phyloP scores from a whole-genome alignment of 805 yeast genomes.

The Wickerhamomyces alni region DNA sequence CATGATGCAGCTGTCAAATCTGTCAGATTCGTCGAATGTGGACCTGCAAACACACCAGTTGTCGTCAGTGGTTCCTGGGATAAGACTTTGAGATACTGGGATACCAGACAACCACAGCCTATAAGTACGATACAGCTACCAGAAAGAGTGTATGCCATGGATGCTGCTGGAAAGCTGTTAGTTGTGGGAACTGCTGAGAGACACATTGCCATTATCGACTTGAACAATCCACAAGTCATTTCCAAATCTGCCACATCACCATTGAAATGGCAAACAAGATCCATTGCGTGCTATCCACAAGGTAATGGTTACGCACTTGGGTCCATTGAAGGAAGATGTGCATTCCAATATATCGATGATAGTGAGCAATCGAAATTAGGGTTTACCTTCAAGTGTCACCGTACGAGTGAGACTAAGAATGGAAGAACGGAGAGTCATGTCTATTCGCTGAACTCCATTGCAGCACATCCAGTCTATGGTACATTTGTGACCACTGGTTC shows the following conservation, averaged over 20 bases:
- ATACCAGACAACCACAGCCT: slow-evolving; percentile 78
- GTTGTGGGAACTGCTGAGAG: slow-evolving; percentile 95
- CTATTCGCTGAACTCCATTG: slow-evolving; percentile 73
- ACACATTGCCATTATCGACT: slow-evolving; percentile 69
- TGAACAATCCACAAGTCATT: slow-evolving; percentile 76
- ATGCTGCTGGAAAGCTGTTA: slow-evolving; percentile 67
- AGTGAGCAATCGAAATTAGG: slow-evolving; percentile 64
- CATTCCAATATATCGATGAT: slow-evolving; percentile 83
- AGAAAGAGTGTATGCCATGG: slow-evolving; percentile 89
- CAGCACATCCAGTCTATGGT: slow-evolving; percentile 85
- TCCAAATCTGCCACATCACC: slow-evolving; percentile 73
- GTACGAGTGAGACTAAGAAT: slow-evolving; percentile 55
- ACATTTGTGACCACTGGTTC: slow-evolving; percentile 92
- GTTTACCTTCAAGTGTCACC: slow-evolving; percentile 92
- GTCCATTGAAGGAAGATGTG: slow-evolving; percentile 92
- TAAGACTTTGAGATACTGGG: slow-evolving; percentile 93
- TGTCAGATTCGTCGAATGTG: slow-evolving; percentile 76
- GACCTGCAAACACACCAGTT: slow-evolving; percentile 70
- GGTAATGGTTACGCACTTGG: slow-evolving; percentile 94
- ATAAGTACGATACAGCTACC: slow-evolving; percentile 78
- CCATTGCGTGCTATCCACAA: slow-evolving; percentile 78
- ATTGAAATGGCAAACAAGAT: slow-evolving; percentile 82
- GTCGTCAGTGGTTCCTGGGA: slow-evolving; percentile 96
- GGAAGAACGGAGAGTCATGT: slow-evolving; percentile 57
- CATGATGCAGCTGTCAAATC: slow-evolving; percentile 78